Base-by-base conservation (phyloP, 306 rosid genomes). In the Castanea crenata region DNA sequence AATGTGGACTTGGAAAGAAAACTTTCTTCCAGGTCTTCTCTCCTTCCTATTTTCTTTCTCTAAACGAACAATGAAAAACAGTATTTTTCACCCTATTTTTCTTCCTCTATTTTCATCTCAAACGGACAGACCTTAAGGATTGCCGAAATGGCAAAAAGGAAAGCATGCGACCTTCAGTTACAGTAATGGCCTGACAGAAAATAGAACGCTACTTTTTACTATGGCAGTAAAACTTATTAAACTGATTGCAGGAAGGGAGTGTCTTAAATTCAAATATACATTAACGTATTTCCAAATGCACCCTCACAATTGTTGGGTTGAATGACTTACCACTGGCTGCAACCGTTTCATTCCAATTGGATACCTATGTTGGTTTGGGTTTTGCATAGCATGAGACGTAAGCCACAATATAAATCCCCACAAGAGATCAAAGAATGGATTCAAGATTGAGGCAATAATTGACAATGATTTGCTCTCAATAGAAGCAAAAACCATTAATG, bases 331-430 rank as follows among this genome's bases (percentile, higher is more conserved):
- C 92, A 93, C 84, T 74, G 97, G 94, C 61, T 93, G 96, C 97
- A 93, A 89, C 61, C 92, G 96, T 55, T 87, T 91, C 94, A 91
- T 93, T 83, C 97, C 97, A 64, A 93, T 93, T 76, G 97, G 97
- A 71, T 93, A 93, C 79, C 81, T 78, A 79, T 27, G 89, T 2
- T 76, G 91, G 83, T 93, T 93, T 2, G 96, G 91, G 9, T 38
- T 88, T 84, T 52, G 88, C 97, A 93, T 93, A 80, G 94, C 85
- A 78, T 86, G 0, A 18, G 94, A 78, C 71, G 97, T 93, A 78
- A 89, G 91, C 97, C 97, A 93, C 80, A 93, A 55, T 31, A 93
- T 93, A 81, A 93, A 91, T 38, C 97, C 97, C 4, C 96, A 93
- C 81, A 93, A 70, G 72, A 93, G 97, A 78, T 93, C 96, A 83